phyloP scores from a whole-genome alignment of 129 eudicot genomes.

The Flaveria robusta region DNA sequence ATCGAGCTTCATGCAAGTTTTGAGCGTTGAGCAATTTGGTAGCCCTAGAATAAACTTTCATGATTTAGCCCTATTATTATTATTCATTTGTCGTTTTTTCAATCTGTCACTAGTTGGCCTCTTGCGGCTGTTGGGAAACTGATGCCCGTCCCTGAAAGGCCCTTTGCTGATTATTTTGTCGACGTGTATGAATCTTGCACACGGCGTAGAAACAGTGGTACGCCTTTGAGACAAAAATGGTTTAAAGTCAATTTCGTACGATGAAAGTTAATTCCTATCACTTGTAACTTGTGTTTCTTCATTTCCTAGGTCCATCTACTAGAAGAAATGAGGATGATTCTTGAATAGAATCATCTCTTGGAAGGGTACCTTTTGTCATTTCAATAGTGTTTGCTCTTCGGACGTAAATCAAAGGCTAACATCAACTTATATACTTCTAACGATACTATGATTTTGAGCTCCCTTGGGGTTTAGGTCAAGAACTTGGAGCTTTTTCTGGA shows the following conservation, averaged over 20 bases:
- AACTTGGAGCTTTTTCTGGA: slow-evolving; percentile 3
- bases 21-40: no score
- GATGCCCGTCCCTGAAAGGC: slow-evolving; percentile 62
- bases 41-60: neutral
- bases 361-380: slow-evolving; percentile 10
- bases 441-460: slow-evolving; percentile 16
- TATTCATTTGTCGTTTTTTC: neutral
- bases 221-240: neutral
- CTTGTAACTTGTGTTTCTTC: neutral
- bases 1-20: no score
- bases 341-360: neutral
- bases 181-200: slow-evolving; percentile 14
- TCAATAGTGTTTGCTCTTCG: slow-evolving; percentile 25
- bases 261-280: neutral
- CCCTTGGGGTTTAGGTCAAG: neutral
- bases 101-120: slow-evolving; percentile 53
- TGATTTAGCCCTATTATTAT: slow-evolving; percentile 3
- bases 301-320: slow-evolving; percentile 20
- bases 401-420: slow-evolving; percentile 31
- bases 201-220: slow-evolving; percentile 23
- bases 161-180: slow-evolving; percentile 47
- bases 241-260: slow-evolving; percentile 1
- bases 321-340: slow-evolving; percentile 25
- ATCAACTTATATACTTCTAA: slow-evolving; percentile 26
- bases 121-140: slow-evolving; percentile 56